Evolutionary conservation across 495 filamentous ascomycete species (phyloP).

Genomic region (Tuber aestivum): DNA sequence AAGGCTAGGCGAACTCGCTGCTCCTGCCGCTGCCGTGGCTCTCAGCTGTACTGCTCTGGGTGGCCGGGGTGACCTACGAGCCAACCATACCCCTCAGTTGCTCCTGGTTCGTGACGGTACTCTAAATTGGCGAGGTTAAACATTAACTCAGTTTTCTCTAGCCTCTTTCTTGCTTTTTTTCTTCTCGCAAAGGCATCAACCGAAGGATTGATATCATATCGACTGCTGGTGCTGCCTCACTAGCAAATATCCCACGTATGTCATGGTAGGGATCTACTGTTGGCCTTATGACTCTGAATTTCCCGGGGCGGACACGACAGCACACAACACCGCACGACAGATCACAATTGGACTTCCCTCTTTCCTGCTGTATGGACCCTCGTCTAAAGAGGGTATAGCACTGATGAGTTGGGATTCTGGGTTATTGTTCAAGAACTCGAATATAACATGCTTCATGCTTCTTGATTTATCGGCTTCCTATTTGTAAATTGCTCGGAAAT

Average conservation of each 20-base stretch:
- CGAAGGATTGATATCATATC: background rate
- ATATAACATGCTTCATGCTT: background rate
- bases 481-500: background rate
- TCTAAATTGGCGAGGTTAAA: background rate
- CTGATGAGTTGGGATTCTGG: background rate
- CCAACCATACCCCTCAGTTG: background rate
- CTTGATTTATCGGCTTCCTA: background rate
- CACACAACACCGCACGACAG: background rate
- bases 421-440: background rate
- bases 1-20: background rate
- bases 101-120: background rate
- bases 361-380: background rate
- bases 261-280: background rate
- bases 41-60: background rate
- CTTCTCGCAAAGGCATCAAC: background rate
- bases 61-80: background rate
- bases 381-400: background rate
- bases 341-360: background rate
- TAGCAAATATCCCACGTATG: background rate
- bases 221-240: background rate
- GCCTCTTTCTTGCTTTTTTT: background rate
- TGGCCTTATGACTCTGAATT: background rate
- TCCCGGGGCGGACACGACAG: background rate
- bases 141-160: background rate
- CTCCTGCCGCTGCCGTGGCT: background rate